Base-by-base conservation (phyloP, 768 basidiomycete genomes). In the Suillus subluteus region DNA sequence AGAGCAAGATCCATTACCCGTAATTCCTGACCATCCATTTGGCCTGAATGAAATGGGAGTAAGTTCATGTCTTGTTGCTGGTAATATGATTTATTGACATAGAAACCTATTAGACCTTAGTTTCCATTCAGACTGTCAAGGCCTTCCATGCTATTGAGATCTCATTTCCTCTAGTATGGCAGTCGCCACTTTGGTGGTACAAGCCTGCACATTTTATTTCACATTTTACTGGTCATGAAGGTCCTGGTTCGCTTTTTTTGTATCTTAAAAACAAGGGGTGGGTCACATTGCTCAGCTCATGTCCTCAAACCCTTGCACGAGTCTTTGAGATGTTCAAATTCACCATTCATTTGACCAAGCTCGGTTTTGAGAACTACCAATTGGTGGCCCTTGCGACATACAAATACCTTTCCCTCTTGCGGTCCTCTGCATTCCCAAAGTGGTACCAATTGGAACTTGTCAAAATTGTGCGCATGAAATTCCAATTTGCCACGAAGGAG, bases 321-420 rank as follows among this genome's bases (percentile, higher is more conserved):
- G 94, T 95, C 0, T 95, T 98, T 74, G 91, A 89, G 48, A 90
- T 94, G 84, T 94, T 98, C 80, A 96, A 93, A 75, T 77, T 92
- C n/a, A 90, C 88, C 2, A 81, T 92, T 30, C 80, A 91, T 72
- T 79, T 99, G 69, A 98, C 98, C 0, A 83, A 86, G 44, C 89
- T 93, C 66, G 98, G 98, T 2, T 91, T 97, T 65, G 95, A 86
- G 69, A 87, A 96, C 72, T 88, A 97, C 77, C 86, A 88, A 32
- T 83, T 85, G 21, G 87, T 94, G 43, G 83, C 91, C 15, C 79
- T 90, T 40, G 82, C 89, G 23, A 78, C 88, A 6, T 95, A 91
- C 84, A 91, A 94, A 70, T 99, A 95, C 77, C 80, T 94, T 59
- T 81, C 88, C 3, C 82, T 94, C 16, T 81, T 94, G 37, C 86